Percentiles rank a stretch among this genome's conserved stretches.
phyloP scores from a whole-genome alignment of 2,329 filamentous ascomycete species.

The Clonostachys chloroleuca region DNA sequence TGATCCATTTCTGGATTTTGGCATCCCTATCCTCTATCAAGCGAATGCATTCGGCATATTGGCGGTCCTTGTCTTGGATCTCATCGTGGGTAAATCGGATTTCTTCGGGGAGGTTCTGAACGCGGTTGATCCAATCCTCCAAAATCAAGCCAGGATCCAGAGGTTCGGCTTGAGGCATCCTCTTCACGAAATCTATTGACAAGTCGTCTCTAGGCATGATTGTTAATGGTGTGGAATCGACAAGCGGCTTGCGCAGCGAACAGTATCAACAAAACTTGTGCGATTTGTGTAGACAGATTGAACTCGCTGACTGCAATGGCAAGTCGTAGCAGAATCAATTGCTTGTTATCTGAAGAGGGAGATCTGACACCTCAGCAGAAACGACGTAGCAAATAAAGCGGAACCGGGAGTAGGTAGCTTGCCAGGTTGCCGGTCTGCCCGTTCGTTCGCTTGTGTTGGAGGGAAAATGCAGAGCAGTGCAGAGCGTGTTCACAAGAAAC shows the following conservation, averaged over 20 bases:
- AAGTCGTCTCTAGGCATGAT: conserved; percentile 70
- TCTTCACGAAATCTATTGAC: conserved; percentile 65
- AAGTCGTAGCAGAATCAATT: not conserved
- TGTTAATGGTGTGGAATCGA: conserved; percentile 42
- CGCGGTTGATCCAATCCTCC: conserved; percentile 72
- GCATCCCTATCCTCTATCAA: conserved; percentile 68
- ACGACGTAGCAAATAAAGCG: not conserved
- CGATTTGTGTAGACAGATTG: not conserved
- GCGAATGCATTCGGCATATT: conserved; percentile 64
- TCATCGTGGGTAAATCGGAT: conserved; percentile 81
- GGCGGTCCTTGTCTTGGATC: conserved; percentile 73
- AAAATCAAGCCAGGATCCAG: conserved; percentile 66
- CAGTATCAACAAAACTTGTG: not conserved
- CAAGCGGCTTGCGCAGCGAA: conserved; percentile 3
- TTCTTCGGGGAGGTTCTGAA: conserved; percentile 77
- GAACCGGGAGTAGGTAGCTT: too few relatives aligned
- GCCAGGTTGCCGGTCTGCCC: too few relatives aligned
- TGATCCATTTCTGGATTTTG: conserved; percentile 79
- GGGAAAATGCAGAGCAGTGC: too few relatives aligned
- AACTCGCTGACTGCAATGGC: too few relatives aligned
- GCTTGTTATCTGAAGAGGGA: not conserved
- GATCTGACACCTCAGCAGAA: not conserved
- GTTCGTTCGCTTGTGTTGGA: too few relatives aligned
- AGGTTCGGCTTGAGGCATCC: conserved; percentile 58
- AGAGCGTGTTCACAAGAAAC: too few relatives aligned